Conservation (phyloP, 176 grass and related monocot species). For the Ensete glaucum region DNA sequence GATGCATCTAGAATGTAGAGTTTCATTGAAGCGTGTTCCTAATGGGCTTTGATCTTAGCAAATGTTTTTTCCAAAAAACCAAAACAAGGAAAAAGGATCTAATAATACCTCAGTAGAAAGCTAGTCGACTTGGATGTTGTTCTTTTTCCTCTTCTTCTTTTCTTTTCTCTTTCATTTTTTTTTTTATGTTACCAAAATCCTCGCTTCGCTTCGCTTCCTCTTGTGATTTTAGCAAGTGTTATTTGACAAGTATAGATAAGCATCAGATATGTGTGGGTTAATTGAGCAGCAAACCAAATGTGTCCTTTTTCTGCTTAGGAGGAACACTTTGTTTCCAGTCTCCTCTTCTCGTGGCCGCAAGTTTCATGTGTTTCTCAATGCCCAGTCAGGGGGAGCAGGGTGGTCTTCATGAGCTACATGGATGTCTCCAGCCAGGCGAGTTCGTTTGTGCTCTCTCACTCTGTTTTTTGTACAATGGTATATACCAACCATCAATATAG, state of each 20-base stretch:
- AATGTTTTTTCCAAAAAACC: no score
- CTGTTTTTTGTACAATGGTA: neutral
- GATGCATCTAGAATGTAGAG: neutral
- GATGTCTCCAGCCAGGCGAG: constrained; percentile 63
- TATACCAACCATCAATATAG: neutral
- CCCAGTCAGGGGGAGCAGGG: constrained; percentile 66
- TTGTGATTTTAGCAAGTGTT: neutral
- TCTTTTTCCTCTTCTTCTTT: neutral
- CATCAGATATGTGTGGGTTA: neutral
- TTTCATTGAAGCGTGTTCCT: neutral
- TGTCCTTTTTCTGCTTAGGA: constrained; percentile 39
- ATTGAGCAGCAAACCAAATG: neutral
- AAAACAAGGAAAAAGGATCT: no score
- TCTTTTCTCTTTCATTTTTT: neutral
- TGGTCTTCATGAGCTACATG: constrained; percentile 67
- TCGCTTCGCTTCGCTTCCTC: no score
- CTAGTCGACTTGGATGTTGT: neutral
- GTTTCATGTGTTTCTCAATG: constrained; percentile 64
- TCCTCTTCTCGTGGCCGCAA: constrained; percentile 84
- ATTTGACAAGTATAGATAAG: constrained; percentile 5
- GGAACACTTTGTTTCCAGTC: constrained; percentile 69
- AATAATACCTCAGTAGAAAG: neutral
- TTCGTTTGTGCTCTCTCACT: neutral
- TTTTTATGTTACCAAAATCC: no score
- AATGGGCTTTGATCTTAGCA: neutral